Base-by-base conservation (phyloP, 2,329 filamentous ascomycete species). In the Calcarisporium arbuscula region DNA sequence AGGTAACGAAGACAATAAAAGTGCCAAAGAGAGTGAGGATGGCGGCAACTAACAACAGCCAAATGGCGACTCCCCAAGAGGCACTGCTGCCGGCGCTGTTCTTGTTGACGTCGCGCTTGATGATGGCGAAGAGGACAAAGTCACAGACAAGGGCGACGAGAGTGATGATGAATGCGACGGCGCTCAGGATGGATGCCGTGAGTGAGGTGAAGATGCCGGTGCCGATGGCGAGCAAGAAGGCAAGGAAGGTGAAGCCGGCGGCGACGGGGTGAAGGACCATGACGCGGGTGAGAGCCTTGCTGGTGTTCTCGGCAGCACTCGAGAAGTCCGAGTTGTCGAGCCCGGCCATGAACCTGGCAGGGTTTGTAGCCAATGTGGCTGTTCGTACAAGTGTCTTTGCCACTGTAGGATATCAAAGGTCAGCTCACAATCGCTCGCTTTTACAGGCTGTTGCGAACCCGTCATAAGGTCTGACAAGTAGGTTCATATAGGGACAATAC, bases 211-310 rank as follows among this genome's bases (percentile, higher is more conserved):
- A 40, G 32, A 72, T 44, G 39, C 72, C 71, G 4, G 72, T 58
- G 40, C 67, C 68, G 22, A 74, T 52, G 29, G 68, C 68, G 31
- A 77, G 58, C 30, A 77, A 49, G 56, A 78, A 78, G 39, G 74
- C 71, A 42, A 79, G 60, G 58, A 80, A 79, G 46, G 67, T 61
- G 4, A 80, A 53, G 36, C 60, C 74, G 40, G 67, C 65, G n/a
- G 67, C 72, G 47, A 81, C 59, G 19, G 77, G 74, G 59, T 81
- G 77, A 39, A 82, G 65, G 34, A 81, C 56, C 73, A 81, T 74
- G 42, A 73, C 70, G 43, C 64, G 61, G 27, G 76, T 79, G 26
- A 80, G 62, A 19, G 55, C 60, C 43, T 65, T 64, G 38, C 66
- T 56, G 22, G 70, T 67, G 41, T 61, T 54, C 38, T 58, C 55